Evolutionary conservation across 2,329 filamentous ascomycete species (phyloP).

Genomic region (Microcyclosporella mali): DNA sequence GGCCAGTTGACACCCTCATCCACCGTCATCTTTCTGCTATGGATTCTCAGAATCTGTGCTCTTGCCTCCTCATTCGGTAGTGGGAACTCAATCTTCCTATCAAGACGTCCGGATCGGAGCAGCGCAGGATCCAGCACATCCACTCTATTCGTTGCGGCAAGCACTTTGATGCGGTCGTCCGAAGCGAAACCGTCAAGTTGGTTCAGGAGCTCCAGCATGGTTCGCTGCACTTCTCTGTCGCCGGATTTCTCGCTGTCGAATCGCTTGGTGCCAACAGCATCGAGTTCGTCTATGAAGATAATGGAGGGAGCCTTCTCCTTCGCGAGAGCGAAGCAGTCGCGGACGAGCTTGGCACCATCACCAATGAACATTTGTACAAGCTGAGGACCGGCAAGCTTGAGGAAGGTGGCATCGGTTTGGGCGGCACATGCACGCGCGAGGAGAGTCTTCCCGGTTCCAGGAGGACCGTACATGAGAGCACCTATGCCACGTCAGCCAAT

Average conservation of each 20-base stretch:
- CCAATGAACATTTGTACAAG: constrained; percentile 99
- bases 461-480: constrained; percentile 94
- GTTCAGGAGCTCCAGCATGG: constrained; percentile 97
- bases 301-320: constrained; percentile 99
- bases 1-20: constrained; percentile 91
- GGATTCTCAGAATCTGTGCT: constrained; percentile 94
- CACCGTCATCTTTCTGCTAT: constrained; percentile 97
- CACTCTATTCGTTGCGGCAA: constrained; percentile 97
- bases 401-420: constrained; percentile 96
- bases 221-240: constrained; percentile 95
- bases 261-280: constrained; percentile 96
- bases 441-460: constrained; percentile 84
- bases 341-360: constrained; percentile 93
- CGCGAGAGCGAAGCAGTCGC: constrained; percentile 92
- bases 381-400: constrained; percentile 95
- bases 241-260: constrained; percentile 98
- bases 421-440: constrained; percentile 93
- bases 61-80: constrained; percentile 96
- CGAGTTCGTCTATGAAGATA: constrained; percentile 98
- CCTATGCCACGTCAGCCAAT: constrained; percentile 48
- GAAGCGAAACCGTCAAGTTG: constrained; percentile 97
- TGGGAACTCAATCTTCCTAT: constrained; percentile 98
- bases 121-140: constrained; percentile 95
- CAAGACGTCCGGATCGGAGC: constrained; percentile 88
- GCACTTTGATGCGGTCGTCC: constrained; percentile 90